These are phyloP conservation scores for Metschnikowia baotianmanensis DNA, from an alignment of 805 yeast genomes.

Conservation along the genomic window DNA sequence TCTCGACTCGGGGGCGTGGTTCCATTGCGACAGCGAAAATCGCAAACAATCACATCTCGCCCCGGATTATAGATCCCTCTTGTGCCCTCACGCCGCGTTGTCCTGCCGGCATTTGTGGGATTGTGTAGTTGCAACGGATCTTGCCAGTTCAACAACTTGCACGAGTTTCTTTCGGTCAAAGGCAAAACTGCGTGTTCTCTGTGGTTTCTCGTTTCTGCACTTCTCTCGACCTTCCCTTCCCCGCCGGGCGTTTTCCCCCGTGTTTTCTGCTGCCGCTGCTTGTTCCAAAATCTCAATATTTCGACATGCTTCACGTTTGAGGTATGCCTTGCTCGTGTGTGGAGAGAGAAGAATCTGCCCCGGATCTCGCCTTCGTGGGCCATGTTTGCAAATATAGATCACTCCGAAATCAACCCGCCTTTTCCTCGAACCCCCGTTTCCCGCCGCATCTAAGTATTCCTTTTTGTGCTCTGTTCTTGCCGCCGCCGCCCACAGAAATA, in stretches of 20 bases:
- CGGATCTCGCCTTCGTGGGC: slow-evolving; percentile 2
- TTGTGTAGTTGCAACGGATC: slow-evolving; percentile 3
- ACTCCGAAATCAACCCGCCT: too few relatives aligned
- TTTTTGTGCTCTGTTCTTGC: neutral
- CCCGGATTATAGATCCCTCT: too few relatives aligned
- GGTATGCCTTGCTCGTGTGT: slow-evolving; percentile 7
- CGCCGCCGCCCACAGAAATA: neutral
- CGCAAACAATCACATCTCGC: too few relatives aligned
- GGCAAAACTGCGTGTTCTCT: neutral
- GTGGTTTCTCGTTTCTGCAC: neutral
- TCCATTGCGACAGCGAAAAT: too few relatives aligned
- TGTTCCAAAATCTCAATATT: slow-evolving; percentile 3
- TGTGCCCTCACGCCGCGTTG: neutral
- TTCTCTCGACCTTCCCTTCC: neutral
- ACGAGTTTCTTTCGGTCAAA: too few relatives aligned
- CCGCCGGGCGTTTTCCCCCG: neutral
- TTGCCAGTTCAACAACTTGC: neutral
- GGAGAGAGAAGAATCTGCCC: slow-evolving; percentile 1
- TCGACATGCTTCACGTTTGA: slow-evolving; percentile 8
- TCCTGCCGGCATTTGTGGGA: neutral
- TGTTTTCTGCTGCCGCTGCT: slow-evolving; percentile 6
- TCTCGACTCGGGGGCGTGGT: too few relatives aligned
- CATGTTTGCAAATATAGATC: slow-evolving; percentile 6
- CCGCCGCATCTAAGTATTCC: too few relatives aligned
- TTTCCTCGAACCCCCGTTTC: too few relatives aligned